phyloP scores from a whole-genome alignment of 139 green algal genomes.

The Yamagishiella unicocca region DNA sequence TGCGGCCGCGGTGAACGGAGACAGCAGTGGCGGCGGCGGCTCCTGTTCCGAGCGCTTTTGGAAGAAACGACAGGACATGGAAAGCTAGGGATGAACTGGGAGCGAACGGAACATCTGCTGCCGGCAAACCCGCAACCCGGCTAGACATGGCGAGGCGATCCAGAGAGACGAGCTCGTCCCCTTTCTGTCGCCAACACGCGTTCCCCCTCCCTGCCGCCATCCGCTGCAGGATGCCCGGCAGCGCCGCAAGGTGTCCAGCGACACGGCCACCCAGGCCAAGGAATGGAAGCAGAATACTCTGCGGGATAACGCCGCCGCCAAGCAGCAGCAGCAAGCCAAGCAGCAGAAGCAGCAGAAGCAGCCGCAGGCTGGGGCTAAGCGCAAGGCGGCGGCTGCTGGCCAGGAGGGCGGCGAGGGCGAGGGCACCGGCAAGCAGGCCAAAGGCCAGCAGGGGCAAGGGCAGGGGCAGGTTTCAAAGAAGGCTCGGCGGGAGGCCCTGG shows the following conservation, averaged over 20 bases:
- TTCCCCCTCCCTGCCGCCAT: not conserved
- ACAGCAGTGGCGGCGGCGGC: too few species aligned
- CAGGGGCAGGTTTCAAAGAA: slow-evolving; percentile 43
- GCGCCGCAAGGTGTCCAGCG: slow-evolving; percentile 39
- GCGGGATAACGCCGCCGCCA: slow-evolving; percentile 43
- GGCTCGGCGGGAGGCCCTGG: slow-evolving; percentile 16
- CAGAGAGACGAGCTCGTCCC: too few species aligned
- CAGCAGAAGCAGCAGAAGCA: slow-evolving; percentile 48
- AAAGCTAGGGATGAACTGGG: too few species aligned
- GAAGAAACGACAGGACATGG: too few species aligned
- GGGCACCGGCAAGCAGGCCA: slow-evolving; percentile 1
- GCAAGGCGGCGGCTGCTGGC: not conserved
- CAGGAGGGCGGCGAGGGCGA: slow-evolving; percentile 1
- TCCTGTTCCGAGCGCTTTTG: too few species aligned
- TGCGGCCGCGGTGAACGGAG: too few species aligned
- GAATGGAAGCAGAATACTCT: slow-evolving; percentile 61
- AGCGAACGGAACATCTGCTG: too few species aligned
- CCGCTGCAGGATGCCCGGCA: slow-evolving; percentile 45
- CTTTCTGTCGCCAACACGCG: too few species aligned
- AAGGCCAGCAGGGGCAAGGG: not conserved
- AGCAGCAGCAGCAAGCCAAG: slow-evolving; percentile 52
- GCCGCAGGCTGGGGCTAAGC: not conserved
- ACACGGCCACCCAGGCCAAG: slow-evolving; percentile 46
- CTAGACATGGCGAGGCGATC: too few species aligned
- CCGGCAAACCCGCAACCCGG: too few species aligned